A percentile compares a stretch with the other conserved stretches of the same genome.
These are phyloP conservation scores for Alternaria postmessia DNA, from an alignment of 2,329 filamentous ascomycete species.

Conservation along the genomic window DNA sequence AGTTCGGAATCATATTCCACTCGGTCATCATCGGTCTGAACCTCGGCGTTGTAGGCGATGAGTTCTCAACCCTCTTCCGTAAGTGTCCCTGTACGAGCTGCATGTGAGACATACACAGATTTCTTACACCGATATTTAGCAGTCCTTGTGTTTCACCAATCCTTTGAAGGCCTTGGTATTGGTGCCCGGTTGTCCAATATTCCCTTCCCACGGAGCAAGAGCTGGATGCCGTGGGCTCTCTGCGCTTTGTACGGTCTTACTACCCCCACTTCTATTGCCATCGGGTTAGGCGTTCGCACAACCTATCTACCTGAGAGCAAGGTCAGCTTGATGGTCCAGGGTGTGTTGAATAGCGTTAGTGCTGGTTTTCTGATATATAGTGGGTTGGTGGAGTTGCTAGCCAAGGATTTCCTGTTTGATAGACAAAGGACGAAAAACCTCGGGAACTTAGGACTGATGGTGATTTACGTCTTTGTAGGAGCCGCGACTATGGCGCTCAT, in stretches of 20 bases:
- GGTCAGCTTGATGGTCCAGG: slow-evolving; percentile 3
- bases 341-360: slow-evolving; percentile 10
- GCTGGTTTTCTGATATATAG: slow-evolving; percentile 10
- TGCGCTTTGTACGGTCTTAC: slow-evolving; percentile 7
- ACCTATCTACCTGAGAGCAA: slow-evolving; percentile 9
- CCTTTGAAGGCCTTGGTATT: slow-evolving; percentile 7
- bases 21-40: slow-evolving; percentile 13
- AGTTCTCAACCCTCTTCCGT: slow-evolving; percentile 4
- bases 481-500: slow-evolving; percentile 8
- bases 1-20: slow-evolving; percentile 12
- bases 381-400: slow-evolving; percentile 9
- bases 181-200: slow-evolving; percentile 10
- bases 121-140: too few relatives aligned
- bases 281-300: slow-evolving; percentile 4
- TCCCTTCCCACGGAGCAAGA: not conserved
- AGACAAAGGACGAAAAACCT: slow-evolving; percentile 7
- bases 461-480: slow-evolving; percentile 9
- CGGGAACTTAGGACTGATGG: not conserved
- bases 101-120: too few relatives aligned
- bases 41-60: slow-evolving; percentile 9
- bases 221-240: slow-evolving; percentile 11
- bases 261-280: slow-evolving; percentile 4
- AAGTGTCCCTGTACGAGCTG: too few relatives aligned
- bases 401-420: slow-evolving; percentile 12
- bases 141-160: slow-evolving; percentile 10